Percentiles rank a stretch among this genome's conserved stretches.
These are phyloP conservation scores for Platanus orientalis DNA, from an alignment of 164 flowering plant genomes.

Conservation along the genomic window DNA sequence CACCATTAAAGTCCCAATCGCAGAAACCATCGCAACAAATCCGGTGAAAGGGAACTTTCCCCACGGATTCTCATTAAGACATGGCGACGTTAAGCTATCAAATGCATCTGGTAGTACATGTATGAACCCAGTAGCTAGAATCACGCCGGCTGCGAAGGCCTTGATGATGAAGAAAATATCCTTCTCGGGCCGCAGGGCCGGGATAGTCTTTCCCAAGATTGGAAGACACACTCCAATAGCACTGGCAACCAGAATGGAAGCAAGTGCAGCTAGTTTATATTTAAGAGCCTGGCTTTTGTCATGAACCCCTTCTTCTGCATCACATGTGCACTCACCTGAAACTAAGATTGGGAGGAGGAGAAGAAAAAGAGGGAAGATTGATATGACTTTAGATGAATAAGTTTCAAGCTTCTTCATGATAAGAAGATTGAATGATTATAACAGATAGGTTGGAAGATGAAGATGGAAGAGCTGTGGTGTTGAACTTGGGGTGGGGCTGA, in stretches of 20 bases:
- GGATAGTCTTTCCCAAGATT: conserved; percentile 22
- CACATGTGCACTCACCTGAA: conserved; percentile 28
- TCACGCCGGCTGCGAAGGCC: conserved; percentile 49
- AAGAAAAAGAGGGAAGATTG: not conserved
- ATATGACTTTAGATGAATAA: no score
- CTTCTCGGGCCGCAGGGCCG: conserved; percentile 24
- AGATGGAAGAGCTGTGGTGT: no score
- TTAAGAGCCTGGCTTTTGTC: conserved; percentile 20
- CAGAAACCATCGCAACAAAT: conserved; percentile 30
- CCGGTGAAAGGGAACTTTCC: conserved; percentile 30
- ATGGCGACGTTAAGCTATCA: conserved; percentile 20
- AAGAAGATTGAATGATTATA: not conserved
- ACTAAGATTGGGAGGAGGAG: no score
- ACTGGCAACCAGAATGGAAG: no score
- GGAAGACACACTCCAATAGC: no score
- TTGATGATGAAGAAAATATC: conserved; percentile 33
- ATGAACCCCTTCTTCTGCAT: not conserved
- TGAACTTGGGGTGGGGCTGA: no score
- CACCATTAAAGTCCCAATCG: conserved; percentile 29
- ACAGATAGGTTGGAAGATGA: no score
- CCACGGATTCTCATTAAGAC: no score
- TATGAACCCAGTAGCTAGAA: no score
- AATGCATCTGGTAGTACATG: conserved; percentile 44
- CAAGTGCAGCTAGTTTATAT: conserved; percentile 26
- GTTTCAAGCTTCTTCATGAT: not conserved